Conservation (phyloP, 2,329 filamentous ascomycete species). For the Talaromyces amestolkiae region DNA sequence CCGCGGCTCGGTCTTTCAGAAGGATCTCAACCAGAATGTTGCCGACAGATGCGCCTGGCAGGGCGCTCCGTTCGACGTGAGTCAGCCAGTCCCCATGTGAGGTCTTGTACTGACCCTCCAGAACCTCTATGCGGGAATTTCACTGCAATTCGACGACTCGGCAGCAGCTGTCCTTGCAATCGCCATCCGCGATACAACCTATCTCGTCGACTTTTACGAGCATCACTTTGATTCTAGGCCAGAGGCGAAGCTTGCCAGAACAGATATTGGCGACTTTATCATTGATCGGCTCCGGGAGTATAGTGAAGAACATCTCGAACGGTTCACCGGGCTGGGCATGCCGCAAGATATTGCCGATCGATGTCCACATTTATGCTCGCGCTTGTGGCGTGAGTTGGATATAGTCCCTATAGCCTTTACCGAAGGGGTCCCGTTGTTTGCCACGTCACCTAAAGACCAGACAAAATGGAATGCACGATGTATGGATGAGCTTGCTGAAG, state of each 20-base stretch:
- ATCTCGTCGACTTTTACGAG: constrained; percentile 70
- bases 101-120: constrained; percentile 19
- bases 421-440: constrained; percentile 29
- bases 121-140: constrained; percentile 44
- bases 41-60: constrained; percentile 36
- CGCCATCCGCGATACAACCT: constrained; percentile 70
- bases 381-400: constrained; percentile 73
- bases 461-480: constrained; percentile 52
- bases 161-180: constrained; percentile 59
- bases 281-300: constrained; percentile 59
- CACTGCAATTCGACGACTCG: constrained; percentile 35
- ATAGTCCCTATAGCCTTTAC: constrained; percentile 68
- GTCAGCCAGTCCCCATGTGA: constrained; percentile 1
- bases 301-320: constrained; percentile 64
- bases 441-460: background rate
- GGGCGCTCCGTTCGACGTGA: constrained; percentile 40
- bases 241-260: constrained; percentile 32
- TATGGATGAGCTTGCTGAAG: constrained; percentile 80
- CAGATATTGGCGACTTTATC: constrained; percentile 60
- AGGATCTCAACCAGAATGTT: constrained; percentile 33
- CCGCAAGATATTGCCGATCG: constrained; percentile 58
- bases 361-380: constrained; percentile 65
- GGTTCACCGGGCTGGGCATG: constrained; percentile 73
- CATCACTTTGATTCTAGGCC: constrained; percentile 53
- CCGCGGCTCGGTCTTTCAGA: constrained; percentile 34